Base-by-base conservation (phyloP, 208 protist genomes). In the Trypanosoma lewisi region DNA sequence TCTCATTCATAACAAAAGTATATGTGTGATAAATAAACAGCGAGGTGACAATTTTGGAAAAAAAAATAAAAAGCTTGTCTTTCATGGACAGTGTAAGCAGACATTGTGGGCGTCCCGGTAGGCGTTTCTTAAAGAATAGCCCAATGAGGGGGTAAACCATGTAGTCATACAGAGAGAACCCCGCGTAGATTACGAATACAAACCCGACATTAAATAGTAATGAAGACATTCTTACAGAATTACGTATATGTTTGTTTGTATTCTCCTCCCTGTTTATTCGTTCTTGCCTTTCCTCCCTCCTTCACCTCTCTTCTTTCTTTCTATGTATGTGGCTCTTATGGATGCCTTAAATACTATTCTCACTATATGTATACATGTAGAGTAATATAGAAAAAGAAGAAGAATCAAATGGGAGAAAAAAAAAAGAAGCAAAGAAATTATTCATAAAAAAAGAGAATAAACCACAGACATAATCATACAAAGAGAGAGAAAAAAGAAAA, bases 21-120 rank as follows among this genome's bases (percentile, higher is more conserved):
- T 78, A 86, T 4, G 68, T 55, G 70, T 88, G 85, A 59, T 86
- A 87, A 5, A 88, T 81, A 50, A 91, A 91, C 12, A 84, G 53
- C 19, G 77, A 72, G 0, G 85, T 86, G 53, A 85, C 54, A 17
- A 73, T 48, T 63, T 88, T 87, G 47, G 78, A 55, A 17, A 85
- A 78, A 23, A 37, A 39, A 36, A 91, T 83, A 68, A 75, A 91
- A 9, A 82, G 1, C 54, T 80, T 75, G 58, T 91, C 84, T 39
- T 71, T 87, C 37, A 55, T 0, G 30, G 76, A 68, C 33, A 91
- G 65, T 51, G 34, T 70, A 52, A 67, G 57, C 23, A 87, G 78
- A 27, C 78, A 77, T 65, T 75, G 72, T 33, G 58, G 77, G 2
- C 70, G 55, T 14, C 67, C 53, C 2, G 75, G 75, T 36, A 91